Evolutionary conservation across 2,329 filamentous ascomycete species (phyloP).

Genomic region (Rhynchosporium secalis): DNA sequence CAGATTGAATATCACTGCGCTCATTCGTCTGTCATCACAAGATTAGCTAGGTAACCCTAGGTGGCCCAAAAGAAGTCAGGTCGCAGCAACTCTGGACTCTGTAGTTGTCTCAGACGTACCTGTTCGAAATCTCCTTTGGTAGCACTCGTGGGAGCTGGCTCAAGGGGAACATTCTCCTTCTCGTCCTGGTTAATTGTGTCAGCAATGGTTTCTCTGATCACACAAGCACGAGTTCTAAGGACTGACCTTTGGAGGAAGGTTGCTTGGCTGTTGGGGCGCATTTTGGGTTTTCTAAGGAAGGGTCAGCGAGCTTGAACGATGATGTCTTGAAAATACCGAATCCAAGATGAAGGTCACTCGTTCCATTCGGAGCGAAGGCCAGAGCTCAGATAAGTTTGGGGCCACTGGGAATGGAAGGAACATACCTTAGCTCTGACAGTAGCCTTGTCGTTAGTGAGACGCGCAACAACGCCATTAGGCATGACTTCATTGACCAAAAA

Average conservation of each 20-base stretch:
- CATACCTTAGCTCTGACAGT: constrained; percentile 26
- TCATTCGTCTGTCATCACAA: not conserved
- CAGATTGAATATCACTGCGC: not conserved
- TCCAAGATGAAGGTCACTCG: not conserved
- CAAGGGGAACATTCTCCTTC: constrained; percentile 3
- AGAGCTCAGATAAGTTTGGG: not conserved
- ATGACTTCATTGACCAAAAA: constrained; percentile 74
- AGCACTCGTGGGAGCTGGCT: not conserved
- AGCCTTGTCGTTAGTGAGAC: constrained; percentile 49
- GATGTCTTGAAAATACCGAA: not conserved
- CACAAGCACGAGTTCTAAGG: not conserved
- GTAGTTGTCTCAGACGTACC: not conserved
- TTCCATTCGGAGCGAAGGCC: not conserved
- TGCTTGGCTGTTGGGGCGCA: not conserved
- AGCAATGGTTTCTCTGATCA: not conserved
- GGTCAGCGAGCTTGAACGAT: not conserved
- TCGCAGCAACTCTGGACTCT: not conserved
- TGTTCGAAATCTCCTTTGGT: not conserved
- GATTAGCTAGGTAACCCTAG: not conserved
- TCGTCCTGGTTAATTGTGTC: not conserved
- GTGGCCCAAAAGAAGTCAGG: not conserved
- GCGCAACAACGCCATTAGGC: constrained; percentile 61
- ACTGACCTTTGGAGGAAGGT: not conserved
- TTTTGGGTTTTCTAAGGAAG: not conserved
- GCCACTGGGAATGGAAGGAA: not conserved